These are phyloP conservation scores for Crotalaria pallida DNA, from an alignment of 306 rosid genomes.

Conservation along the genomic window DNA sequence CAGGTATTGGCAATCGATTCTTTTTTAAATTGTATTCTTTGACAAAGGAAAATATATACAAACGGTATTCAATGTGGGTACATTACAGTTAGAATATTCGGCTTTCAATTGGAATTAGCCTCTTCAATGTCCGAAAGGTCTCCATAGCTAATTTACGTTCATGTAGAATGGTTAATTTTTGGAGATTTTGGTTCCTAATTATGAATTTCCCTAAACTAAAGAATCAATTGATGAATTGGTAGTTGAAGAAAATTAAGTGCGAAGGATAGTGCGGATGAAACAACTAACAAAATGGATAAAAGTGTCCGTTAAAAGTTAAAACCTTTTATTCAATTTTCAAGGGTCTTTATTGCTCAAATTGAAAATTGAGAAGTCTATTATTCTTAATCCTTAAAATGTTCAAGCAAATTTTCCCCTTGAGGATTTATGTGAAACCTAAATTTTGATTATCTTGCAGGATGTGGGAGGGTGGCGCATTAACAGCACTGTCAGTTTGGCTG, in stretches of 20 bases:
- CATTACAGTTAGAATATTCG: not conserved
- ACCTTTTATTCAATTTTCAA: conserved; percentile 1
- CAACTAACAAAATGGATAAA: not conserved
- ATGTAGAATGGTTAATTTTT: not conserved
- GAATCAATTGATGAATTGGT: not conserved
- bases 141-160: not conserved
- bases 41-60: conserved; percentile 14
- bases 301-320: not conserved
- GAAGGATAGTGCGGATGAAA: not conserved
- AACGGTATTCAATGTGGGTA: not conserved
- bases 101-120: conserved; percentile 2
- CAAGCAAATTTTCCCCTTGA: not conserved
- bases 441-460: conserved; percentile 50
- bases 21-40: conserved; percentile 12
- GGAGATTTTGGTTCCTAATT: not conserved
- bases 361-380: not conserved
- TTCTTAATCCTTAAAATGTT: conserved; percentile 1
- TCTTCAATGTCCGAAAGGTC: conserved; percentile 1
- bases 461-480: conserved; percentile 92
- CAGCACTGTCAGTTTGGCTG: conserved; percentile 85
- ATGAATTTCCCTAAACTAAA: not conserved
- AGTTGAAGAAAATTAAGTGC: not conserved
- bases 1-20: conserved; percentile 46
- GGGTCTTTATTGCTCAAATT: not conserved
- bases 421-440: conserved; percentile 16